Base-by-base conservation (phyloP, 2,329 filamentous ascomycete species). In the Clonostachys sp. region DNA sequence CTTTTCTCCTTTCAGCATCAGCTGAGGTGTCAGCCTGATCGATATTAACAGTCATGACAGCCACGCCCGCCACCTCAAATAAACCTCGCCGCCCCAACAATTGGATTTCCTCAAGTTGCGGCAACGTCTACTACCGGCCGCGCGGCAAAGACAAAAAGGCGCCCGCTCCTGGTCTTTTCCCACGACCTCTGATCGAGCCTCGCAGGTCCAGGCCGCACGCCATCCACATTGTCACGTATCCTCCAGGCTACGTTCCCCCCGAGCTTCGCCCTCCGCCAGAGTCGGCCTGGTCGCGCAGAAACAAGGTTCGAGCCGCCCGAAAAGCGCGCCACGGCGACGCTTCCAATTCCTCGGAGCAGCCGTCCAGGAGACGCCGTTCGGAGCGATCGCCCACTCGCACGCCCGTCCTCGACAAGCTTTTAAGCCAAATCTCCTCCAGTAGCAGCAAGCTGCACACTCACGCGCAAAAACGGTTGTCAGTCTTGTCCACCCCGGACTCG, bases 141-240 rank as follows among this genome's bases (percentile, higher is more conserved):
- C 49, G 53, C 24, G 40, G 41, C 45, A 24, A 44, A 44, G 43
- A 45, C 20, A 45, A 42, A 40, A 41, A 41, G 30, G 39, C 34
- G 33, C 16, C 34, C 34, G 38, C 38, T 35, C 38, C 38, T 38
- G n/a, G 50, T 44, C 45, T 54, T 14, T 60, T 71, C 45, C 68
- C 68, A 9, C 50, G 60, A 41, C 68, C 68, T 35, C 60, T 67
- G 38, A 71, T 71, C 51, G 64, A 63, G 41, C 64, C 67, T 38
- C 61, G 68, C 44, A 59, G 68, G 51, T 57, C 62, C 35, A 60
- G 68, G 35, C 67, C 67, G 12, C 67, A 71, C 53, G 61, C 68
- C 36, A 71, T 71, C 47, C 67, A 71, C 58, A 67, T 71, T 46
- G 54, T 70, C 50, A 70, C 66, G 30, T 71, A 66, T 47, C 68